Evolutionary conservation across 805 yeast species (phyloP), one percentile per base, ranked within the genome.

Genomic region (Vanderwaltozyma tropicalis): DNA sequence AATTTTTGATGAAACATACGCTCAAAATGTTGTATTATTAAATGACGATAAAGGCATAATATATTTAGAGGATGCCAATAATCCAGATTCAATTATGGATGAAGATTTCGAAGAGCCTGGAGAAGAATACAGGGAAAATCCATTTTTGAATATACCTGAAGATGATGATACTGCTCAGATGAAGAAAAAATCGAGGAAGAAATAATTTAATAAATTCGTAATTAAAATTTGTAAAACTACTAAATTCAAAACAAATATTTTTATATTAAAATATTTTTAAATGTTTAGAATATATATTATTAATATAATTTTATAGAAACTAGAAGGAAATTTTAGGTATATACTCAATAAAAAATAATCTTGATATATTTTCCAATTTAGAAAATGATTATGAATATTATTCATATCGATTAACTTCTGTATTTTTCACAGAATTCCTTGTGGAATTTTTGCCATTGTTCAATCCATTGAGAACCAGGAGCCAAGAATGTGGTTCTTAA

Each of bases 401-500:
- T n/a, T 20, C 5, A 7, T 7, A 5, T 15, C 14, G 3, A 12
- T 22, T 28, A 53, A 38, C 54, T 56, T 39, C 63, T 67, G 46
- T 75, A 85, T 52, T 74, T 64, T 13, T 62, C 53, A 61, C 82
- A 74, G 57, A 92, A 92, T 32, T 67, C 61, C 32, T 68, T 64
- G 64, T 92, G 98, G 73, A 92, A 92, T 14, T 64, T 61, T 37
- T 72, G 72, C 87, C 96, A 85, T 32, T 68, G 62, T 15, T 74
- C 70, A 47, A 87, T 84, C 86, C 96, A 86, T 50, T 85, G 89
- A 19, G 74, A 71, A 31, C 96, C 97, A 13, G 97, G 96, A 12
- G 98, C 94, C 53, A 92, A 69, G 67, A 92, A 92, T 0, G 99
- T 92, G 1, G 98, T 92, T 70, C 99, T 79, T 51, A 92, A 72